Evolutionary conservation across 305 asterid species (phyloP).

Genomic region (Fraxinus dipetala): DNA sequence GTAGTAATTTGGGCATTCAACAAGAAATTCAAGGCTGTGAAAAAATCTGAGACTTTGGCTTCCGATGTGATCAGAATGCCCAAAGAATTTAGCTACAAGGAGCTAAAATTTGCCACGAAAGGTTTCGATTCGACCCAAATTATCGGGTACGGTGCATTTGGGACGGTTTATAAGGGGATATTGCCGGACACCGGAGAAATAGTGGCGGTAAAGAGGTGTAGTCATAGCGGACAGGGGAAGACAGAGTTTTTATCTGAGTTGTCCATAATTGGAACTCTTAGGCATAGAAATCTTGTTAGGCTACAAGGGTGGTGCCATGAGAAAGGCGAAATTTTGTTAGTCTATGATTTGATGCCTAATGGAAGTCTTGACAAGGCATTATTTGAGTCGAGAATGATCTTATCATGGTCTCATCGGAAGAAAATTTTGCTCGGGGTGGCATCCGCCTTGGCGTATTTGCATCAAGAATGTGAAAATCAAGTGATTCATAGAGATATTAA

Average conservation of each 20-base stretch:
- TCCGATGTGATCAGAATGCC: slow-evolving; percentile 79
- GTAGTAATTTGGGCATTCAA: slow-evolving; percentile 57
- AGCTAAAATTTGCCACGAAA: slow-evolving; percentile 62
- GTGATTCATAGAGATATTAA: slow-evolving; percentile 86
- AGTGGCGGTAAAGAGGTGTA: slow-evolving; percentile 89
- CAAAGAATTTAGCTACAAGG: slow-evolving; percentile 76
- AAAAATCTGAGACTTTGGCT: slow-evolving; percentile 40
- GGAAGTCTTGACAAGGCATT: slow-evolving; percentile 86
- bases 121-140: slow-evolving; percentile 54
- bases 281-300: slow-evolving; percentile 81
- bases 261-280: slow-evolving; percentile 72
- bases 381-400: slow-evolving; percentile 63
- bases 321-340: slow-evolving; percentile 69
- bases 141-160: slow-evolving; percentile 84
- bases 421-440: slow-evolving; percentile 82
- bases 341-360: slow-evolving; percentile 82
- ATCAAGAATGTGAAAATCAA: slow-evolving; percentile 86
- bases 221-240: slow-evolving; percentile 77
- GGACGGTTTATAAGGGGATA: slow-evolving; percentile 70
- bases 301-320: slow-evolving; percentile 96
- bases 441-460: slow-evolving; percentile 76
- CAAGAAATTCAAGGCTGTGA: slow-evolving; percentile 48
- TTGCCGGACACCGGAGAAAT: slow-evolving; percentile 50
- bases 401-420: slow-evolving; percentile 56
- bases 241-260: slow-evolving; percentile 78